phyloP scores from a whole-genome alignment of 768 basidiomycete species.

The Lactarius indigo region DNA sequence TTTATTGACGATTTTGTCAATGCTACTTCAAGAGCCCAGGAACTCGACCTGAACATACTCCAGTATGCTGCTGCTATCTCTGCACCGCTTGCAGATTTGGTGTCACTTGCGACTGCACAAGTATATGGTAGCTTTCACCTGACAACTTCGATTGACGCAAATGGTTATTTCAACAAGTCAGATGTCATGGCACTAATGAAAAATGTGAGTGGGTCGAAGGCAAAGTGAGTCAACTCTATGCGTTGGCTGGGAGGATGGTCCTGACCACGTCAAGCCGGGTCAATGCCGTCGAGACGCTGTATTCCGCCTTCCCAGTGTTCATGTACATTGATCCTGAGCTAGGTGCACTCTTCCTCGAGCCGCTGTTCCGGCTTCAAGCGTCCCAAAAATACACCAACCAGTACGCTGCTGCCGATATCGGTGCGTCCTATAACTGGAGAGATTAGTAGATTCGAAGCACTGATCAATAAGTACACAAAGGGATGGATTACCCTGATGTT shows the following conservation, averaged over 20 bases:
- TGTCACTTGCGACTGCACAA: constrained; percentile 54
- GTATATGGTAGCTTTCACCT: constrained; percentile 54
- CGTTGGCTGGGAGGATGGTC: neutral
- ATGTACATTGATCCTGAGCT: constrained; percentile 52
- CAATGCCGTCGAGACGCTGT: constrained; percentile 55
- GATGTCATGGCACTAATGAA: constrained; percentile 55
- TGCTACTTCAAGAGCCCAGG: constrained; percentile 42
- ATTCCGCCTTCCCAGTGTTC: constrained; percentile 46
- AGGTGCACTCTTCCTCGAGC: constrained; percentile 32
- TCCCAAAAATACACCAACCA: constrained; percentile 12
- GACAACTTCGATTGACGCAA: constrained; percentile 45
- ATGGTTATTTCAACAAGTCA: constrained; percentile 47
- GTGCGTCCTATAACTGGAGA: constrained; percentile 3
- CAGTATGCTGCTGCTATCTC: constrained; percentile 47
- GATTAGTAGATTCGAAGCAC: neutral
- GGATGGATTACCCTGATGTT: constrained; percentile 5
- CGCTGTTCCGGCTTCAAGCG: constrained; percentile 26
- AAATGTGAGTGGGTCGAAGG: constrained; percentile 9
- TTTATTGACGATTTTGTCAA: constrained; percentile 44
- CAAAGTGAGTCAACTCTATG: neutral
- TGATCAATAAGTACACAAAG: neutral
- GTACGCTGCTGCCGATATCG: constrained; percentile 27
- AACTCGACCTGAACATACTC: constrained; percentile 47
- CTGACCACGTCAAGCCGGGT: constrained; percentile 24
- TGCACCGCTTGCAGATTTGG: constrained; percentile 47